A percentile compares a stretch with the other conserved stretches of the same genome.
Evolutionary conservation across 768 basidiomycete species (phyloP).

Genomic region (Mycena galericulata): DNA sequence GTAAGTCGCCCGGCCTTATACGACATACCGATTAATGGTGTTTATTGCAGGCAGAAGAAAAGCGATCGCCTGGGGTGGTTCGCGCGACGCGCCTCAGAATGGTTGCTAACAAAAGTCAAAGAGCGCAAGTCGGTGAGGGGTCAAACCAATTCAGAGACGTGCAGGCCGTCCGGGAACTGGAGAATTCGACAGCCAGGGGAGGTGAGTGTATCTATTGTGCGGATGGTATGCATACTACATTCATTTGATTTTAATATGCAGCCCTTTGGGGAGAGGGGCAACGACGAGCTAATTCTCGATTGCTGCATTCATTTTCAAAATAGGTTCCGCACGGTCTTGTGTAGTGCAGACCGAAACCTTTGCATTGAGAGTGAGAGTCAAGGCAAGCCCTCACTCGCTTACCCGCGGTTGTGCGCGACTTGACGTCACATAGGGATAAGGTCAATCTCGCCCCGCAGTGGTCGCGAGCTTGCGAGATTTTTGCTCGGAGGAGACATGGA

Average conservation of each 20-base stretch:
- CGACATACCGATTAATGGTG: constrained; percentile 10
- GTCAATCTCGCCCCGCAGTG: constrained; percentile 24
- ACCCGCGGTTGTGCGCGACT: not conserved
- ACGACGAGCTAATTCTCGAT: constrained; percentile 81
- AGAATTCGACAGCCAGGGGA: constrained; percentile 59
- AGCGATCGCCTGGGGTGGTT: constrained; percentile 65
- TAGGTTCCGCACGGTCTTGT: constrained; percentile 66
- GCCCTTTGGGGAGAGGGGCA: constrained; percentile 55
- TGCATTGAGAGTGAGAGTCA: constrained; percentile 62
- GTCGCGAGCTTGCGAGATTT: constrained; percentile 28
- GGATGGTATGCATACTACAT: not conserved
- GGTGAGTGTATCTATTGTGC: constrained; percentile 46
- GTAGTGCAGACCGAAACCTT: constrained; percentile 78
- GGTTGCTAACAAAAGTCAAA: constrained; percentile 73
- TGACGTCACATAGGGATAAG: constrained; percentile 1
- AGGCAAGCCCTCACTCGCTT: constrained; percentile 47
- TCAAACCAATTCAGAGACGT: constrained; percentile 74
- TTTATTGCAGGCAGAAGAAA: constrained; percentile 59
- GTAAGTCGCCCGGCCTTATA: constrained; percentile 48
- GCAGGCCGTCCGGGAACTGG: constrained; percentile 72
- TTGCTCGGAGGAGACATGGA: constrained; percentile 54
- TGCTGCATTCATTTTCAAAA: constrained; percentile 74
- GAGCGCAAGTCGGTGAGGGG: constrained; percentile 63
- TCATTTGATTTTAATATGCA: constrained; percentile 26
- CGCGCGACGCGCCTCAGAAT: constrained; percentile 75